Base-by-base conservation (phyloP, 2,329 filamentous ascomycete genomes). In the Xylaria sp. region DNA sequence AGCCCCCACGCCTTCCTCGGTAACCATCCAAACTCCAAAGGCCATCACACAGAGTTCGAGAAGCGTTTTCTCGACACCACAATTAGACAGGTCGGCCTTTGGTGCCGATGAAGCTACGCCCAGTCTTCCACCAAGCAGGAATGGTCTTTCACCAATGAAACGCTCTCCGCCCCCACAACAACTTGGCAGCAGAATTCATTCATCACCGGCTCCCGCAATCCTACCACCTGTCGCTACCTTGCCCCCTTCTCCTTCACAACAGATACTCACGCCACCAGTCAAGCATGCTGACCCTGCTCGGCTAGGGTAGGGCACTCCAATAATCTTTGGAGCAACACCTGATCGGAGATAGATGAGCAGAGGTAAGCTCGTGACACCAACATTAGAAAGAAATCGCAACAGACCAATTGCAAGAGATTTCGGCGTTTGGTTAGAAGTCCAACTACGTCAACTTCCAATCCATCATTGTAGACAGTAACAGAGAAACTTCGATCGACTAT, bases 181-280 rank as follows among this genome's bases (percentile, higher is more conserved):
- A 61, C 68, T 75, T 63, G 68, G 72, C 60, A 77, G 72, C 53
- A 73, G 76, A 53, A 60, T 73, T 62, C 69, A 66, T 52, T 78
- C 72, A 45, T 78, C 73, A 58, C 76, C 67, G 66, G 71, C 78
- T 20, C 76, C 81, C 15, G 80, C 85, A 0, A 83, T 90, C 28
- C 79, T 91, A 2, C 89, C 89, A 5, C 89, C 89, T 0, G 78
- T 84, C 2, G 83, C 87, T 46, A 81, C 86, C 1, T 76, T 91
- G 56, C 85, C 87, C 10, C 89, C 89, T 0, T 87, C 84, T 48
- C 84, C 86, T 2, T 83, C 83, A 15, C 82, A 85, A 65, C 85
- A 86, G 70, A 88, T 89, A 65, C 76, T 89, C 59, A 88, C 86
- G 18, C 88, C 89, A 28, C 89, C 88, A 1, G 82, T 87, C 71